phyloP scores from a whole-genome alignment of 164 flowering plant species.

The Litsea cubeba region DNA sequence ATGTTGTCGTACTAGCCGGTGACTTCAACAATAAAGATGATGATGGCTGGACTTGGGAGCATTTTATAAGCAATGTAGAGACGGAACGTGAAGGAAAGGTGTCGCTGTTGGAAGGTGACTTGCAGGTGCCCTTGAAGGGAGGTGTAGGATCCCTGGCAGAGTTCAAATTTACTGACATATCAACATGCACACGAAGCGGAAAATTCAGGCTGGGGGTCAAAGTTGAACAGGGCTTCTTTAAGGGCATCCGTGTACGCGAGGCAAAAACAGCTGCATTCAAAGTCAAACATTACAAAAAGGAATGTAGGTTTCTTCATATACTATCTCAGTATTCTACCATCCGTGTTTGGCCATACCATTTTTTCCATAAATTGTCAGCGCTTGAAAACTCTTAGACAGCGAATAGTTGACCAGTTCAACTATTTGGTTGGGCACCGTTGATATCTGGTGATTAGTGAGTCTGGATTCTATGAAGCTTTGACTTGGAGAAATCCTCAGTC shows the following conservation, averaged over 20 bases:
- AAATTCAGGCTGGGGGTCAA: constrained; percentile 87
- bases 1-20: constrained; percentile 84
- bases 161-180: constrained; percentile 87
- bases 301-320: constrained; percentile 45
- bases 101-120: constrained; percentile 83
- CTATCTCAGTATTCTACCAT: too few species aligned
- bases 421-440: too few species aligned
- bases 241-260: constrained; percentile 73
- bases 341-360: neutral
- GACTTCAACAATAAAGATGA: constrained; percentile 60
- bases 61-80: neutral
- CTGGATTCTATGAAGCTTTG: too few species aligned
- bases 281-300: constrained; percentile 94
- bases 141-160: constrained; percentile 94
- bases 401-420: too few species aligned
- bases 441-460: too few species aligned
- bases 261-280: constrained; percentile 92
- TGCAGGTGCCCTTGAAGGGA: constrained; percentile 72
- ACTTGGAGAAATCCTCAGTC: too few species aligned
- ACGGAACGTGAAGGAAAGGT: constrained; percentile 94
- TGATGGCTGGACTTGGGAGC: neutral
- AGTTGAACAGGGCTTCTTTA: constrained; percentile 67
- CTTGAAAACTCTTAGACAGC: too few species aligned
- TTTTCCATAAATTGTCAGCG: too few species aligned
- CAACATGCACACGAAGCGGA: constrained; percentile 93